Percentiles rank a stretch among this genome's conserved stretches.
phyloP scores from a whole-genome alignment of 257 asterid genomes.

The Phtheirospermum japonicum region DNA sequence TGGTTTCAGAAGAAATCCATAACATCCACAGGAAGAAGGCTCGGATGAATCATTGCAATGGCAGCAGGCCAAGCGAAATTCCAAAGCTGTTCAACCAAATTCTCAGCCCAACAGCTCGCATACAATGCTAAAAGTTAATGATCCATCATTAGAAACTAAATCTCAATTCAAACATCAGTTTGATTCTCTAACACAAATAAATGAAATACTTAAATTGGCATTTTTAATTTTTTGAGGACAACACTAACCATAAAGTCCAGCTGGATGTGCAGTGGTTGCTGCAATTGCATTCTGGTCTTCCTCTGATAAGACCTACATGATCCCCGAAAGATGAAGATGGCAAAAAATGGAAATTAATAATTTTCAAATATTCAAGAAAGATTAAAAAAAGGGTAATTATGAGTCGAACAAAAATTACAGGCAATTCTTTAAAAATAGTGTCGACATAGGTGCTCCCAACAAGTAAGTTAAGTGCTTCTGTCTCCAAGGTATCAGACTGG shows the following conservation, averaged over 20 bases:
- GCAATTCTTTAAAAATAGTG: too few relatives aligned
- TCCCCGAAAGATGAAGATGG: constrained; percentile 20
- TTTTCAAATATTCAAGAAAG: constrained; percentile 4
- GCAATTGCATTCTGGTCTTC: too few relatives aligned
- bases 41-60: too few relatives aligned
- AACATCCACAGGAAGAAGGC: too few relatives aligned
- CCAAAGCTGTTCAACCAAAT: constrained; percentile 97
- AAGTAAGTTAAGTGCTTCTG: too few relatives aligned
- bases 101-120: constrained; percentile 92
- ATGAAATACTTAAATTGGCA: background rate
- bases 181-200: constrained; percentile 8
- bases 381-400: background rate
- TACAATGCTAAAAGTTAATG: constrained; percentile 58
- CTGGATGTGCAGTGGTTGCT: too few relatives aligned
- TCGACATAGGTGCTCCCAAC: too few relatives aligned
- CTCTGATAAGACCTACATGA: too few relatives aligned
- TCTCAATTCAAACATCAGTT: background rate
- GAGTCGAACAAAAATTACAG: constrained; percentile 44
- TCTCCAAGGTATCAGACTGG: constrained; percentile 60
- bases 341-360: constrained; percentile 16
- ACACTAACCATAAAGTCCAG: constrained; percentile 75
- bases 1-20: constrained; percentile 52
- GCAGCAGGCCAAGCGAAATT: too few relatives aligned
- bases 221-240: constrained; percentile 10
- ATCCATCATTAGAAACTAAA: constrained; percentile 27